A percentile compares a stretch with the other conserved stretches of the same genome.
phyloP scores from a whole-genome alignment of 2,329 filamentous ascomycete genomes.

The Pestalotiopsis sp. region DNA sequence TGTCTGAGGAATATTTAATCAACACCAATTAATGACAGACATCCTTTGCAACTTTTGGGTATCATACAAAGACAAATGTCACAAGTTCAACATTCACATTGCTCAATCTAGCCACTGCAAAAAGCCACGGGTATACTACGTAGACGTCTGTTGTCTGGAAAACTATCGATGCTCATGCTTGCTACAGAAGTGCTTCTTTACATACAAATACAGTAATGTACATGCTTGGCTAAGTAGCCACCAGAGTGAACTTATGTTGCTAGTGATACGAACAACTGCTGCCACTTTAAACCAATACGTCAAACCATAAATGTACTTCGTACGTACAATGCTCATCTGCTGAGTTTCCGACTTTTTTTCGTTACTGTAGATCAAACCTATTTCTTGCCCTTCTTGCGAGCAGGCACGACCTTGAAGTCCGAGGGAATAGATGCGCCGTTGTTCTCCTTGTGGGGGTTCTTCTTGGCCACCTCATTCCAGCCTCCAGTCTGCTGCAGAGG shows the following conservation, averaged over 20 bases:
- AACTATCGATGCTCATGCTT: not conserved
- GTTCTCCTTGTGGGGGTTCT: slow-evolving; percentile 63
- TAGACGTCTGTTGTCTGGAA: not conserved
- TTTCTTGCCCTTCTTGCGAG: slow-evolving; percentile 91
- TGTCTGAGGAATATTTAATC: not conserved
- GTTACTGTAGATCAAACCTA: slow-evolving; percentile 32
- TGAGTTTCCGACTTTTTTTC: slow-evolving; percentile 6
- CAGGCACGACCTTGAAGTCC: slow-evolving; percentile 86
- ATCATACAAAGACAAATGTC: too few species aligned
- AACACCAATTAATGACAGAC: too few species aligned
- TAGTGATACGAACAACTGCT: not conserved
- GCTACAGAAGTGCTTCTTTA: slow-evolving; percentile 1
- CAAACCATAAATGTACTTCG: too few species aligned
- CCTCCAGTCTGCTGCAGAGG: slow-evolving; percentile 58
- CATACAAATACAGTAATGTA: not conserved
- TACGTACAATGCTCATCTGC: too few species aligned
- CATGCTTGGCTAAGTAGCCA: not conserved
- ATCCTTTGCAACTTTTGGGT: too few species aligned
- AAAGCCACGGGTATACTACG: not conserved
- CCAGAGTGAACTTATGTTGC: not conserved
- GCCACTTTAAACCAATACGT: not conserved
- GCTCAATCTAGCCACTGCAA: not conserved
- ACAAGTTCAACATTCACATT: too few species aligned
- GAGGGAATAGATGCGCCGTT: slow-evolving; percentile 53
- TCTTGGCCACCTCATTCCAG: slow-evolving; percentile 98